Conservation (phyloP, 192 early-diverging fungal genomes). For the Gigaspora rosea region DNA sequence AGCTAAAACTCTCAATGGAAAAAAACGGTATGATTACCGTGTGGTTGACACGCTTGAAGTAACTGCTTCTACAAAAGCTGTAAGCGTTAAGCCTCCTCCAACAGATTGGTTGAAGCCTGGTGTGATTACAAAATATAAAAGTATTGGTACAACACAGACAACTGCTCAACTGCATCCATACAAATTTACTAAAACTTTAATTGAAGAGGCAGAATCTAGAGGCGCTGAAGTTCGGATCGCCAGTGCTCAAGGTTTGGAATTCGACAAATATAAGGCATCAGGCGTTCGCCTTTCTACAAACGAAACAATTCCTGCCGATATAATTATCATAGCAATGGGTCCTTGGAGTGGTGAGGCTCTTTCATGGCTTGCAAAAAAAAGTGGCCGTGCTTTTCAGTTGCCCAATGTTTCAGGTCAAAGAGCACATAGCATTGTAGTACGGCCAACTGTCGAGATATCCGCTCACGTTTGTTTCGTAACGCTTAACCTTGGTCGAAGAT, state of each 20-base stretch:
- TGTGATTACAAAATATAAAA: conserved; percentile 22
- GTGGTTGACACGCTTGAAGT: conserved; percentile 41
- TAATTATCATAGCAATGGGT: conserved; percentile 47
- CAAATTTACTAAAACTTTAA: conserved; percentile 40
- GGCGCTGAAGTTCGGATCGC: conserved; percentile 39
- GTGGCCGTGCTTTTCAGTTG: conserved; percentile 16
- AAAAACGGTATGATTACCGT: conserved; percentile 45
- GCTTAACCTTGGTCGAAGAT: conserved; percentile 34
- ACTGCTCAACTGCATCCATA: conserved; percentile 48
- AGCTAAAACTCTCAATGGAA: conserved; percentile 39
- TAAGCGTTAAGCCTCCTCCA: conserved; percentile 22
- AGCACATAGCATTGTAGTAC: conserved; percentile 43
- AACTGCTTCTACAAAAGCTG: conserved; percentile 28
- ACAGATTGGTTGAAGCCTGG: conserved; percentile 24
- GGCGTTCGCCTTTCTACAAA: conserved; percentile 38
- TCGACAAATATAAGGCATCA: conserved; percentile 26
- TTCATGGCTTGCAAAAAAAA: conserved; percentile 33
- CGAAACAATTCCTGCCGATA: conserved; percentile 34
- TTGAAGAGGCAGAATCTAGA: conserved; percentile 36
- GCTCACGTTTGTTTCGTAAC: conserved; percentile 43
- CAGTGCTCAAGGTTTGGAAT: conserved; percentile 27
- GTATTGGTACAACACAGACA: conserved; percentile 36
- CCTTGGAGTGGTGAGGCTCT: conserved; percentile 43
- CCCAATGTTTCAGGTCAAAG: conserved; percentile 39
- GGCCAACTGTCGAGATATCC: conserved; percentile 25